Conservation (phyloP, 2,329 filamentous ascomycete species). For the Fusarium marasasianum region DNA sequence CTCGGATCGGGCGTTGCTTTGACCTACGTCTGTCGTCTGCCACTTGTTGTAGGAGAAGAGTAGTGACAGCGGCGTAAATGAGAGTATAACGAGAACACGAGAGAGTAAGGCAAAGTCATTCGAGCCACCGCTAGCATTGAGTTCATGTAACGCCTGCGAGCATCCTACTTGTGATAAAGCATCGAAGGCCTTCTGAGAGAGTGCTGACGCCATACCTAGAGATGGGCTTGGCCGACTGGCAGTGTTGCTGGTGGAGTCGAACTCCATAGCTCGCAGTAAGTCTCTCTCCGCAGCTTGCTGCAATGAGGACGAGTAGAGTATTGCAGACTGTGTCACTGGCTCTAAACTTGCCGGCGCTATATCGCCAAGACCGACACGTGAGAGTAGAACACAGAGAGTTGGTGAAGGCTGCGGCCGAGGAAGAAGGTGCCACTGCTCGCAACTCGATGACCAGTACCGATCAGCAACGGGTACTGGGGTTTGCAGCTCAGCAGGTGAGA, state of each 20-base stretch:
- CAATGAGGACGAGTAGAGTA: not conserved
- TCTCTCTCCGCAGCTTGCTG: not conserved
- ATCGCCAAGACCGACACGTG: not conserved
- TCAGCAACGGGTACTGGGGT: not conserved
- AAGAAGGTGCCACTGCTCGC: not conserved
- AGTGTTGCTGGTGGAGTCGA: not conserved
- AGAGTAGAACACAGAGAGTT: not conserved
- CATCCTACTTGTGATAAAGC: not conserved
- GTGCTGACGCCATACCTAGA: not conserved
- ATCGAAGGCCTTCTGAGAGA: not conserved
- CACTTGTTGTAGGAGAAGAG: not conserved
- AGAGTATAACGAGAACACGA: not conserved
- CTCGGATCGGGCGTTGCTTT: not conserved
- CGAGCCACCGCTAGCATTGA: not conserved
- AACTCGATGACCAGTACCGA: not conserved
- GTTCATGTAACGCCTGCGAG: not conserved
- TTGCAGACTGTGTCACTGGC: not conserved
- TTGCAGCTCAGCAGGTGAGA: not conserved
- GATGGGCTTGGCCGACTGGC: not conserved
- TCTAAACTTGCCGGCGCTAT: not conserved
- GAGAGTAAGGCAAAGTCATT: not conserved
- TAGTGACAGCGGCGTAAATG: not conserved
- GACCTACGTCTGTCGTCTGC: not conserved
- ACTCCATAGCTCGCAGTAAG: not conserved
- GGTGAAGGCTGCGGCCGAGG: not conserved